phyloP scores from a whole-genome alignment of 192 early-diverging fungal genomes.

The Backusella tarrabulga region DNA sequence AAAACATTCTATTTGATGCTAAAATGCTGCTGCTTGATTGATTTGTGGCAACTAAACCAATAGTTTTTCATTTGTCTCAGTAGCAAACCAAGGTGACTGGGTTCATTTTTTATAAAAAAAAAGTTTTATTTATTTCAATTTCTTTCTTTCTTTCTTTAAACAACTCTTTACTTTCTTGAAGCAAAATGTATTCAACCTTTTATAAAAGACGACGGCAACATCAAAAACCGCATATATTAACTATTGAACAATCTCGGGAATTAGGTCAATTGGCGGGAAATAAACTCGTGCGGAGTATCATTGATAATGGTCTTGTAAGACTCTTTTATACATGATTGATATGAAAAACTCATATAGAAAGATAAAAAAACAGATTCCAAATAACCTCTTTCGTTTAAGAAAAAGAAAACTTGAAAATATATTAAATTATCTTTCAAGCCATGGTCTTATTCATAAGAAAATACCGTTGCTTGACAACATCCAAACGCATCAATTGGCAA shows the following conservation, averaged over 20 bases:
- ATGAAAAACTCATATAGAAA: neutral
- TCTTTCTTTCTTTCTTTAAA: neutral
- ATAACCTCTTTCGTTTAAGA: slow-evolving; percentile 8
- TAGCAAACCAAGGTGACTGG: slow-evolving; percentile 1
- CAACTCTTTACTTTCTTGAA: neutral
- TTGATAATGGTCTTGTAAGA: slow-evolving; percentile 8
- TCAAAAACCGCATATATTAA: slow-evolving; percentile 11
- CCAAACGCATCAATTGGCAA: slow-evolving; percentile 7
- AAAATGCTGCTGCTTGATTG: neutral
- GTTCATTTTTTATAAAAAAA: neutral
- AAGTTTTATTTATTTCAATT: neutral
- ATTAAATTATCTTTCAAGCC: neutral
- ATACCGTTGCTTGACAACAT: neutral
- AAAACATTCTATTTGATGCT: neutral
- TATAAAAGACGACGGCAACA: slow-evolving; percentile 2
- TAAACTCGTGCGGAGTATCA: neutral
- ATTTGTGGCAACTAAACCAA: neutral
- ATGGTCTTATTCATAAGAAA: slow-evolving; percentile 6
- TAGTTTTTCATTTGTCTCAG: slow-evolving; percentile 8
- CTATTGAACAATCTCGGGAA: slow-evolving; percentile 15
- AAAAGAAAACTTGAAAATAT: slow-evolving; percentile 13
- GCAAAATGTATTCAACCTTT: slow-evolving; percentile 7
- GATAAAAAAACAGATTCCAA: slow-evolving; percentile 1
- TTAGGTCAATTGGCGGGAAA: slow-evolving; percentile 12
- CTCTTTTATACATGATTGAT: neutral